Conservation (phyloP, 78 protist species). For the Dictyostelium brefeldianum region DNA sequence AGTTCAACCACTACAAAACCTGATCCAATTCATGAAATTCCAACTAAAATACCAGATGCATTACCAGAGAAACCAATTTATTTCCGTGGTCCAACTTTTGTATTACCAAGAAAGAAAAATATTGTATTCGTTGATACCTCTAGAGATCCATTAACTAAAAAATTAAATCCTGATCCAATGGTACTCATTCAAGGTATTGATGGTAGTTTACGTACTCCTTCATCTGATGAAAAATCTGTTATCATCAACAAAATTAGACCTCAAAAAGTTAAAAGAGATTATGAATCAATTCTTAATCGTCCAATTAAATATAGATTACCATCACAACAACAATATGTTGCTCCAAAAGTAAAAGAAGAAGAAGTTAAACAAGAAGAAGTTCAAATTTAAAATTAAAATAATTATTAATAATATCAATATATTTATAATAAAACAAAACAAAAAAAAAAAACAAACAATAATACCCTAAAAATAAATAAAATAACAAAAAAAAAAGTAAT, state of each 20-base stretch:
- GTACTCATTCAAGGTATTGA: slow-evolving; percentile 66
- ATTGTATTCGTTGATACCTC: slow-evolving; percentile 50
- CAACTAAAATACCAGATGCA: slow-evolving; percentile 30
- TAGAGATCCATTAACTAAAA: slow-evolving; percentile 63
- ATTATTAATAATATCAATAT: too few species aligned
- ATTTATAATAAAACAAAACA: too few species aligned
- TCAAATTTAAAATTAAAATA: too few species aligned
- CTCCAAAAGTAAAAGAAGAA: too few species aligned
- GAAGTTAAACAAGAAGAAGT: too few species aligned
- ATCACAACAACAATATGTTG: background rate
- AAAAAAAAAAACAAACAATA: too few species aligned
- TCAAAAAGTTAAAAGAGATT: slow-evolving; percentile 31
- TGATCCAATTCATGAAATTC: slow-evolving; percentile 64
- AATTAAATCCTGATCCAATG: slow-evolving; percentile 71
- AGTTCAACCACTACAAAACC: background rate
- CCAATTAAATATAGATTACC: background rate
- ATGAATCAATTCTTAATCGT: background rate
- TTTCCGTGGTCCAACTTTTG: slow-evolving; percentile 54
- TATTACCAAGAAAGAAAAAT: slow-evolving; percentile 60
- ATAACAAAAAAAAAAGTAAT: too few species aligned
- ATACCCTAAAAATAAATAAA: too few species aligned
- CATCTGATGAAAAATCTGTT: slow-evolving; percentile 9
- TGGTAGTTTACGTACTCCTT: slow-evolving; percentile 80
- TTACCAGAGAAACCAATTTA: slow-evolving; percentile 67
- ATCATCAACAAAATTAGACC: slow-evolving; percentile 40